Percentiles rank a stretch among this genome's conserved stretches.
phyloP scores from a whole-genome alignment of 163 green algal species.

The Scenedesmus sp. region DNA sequence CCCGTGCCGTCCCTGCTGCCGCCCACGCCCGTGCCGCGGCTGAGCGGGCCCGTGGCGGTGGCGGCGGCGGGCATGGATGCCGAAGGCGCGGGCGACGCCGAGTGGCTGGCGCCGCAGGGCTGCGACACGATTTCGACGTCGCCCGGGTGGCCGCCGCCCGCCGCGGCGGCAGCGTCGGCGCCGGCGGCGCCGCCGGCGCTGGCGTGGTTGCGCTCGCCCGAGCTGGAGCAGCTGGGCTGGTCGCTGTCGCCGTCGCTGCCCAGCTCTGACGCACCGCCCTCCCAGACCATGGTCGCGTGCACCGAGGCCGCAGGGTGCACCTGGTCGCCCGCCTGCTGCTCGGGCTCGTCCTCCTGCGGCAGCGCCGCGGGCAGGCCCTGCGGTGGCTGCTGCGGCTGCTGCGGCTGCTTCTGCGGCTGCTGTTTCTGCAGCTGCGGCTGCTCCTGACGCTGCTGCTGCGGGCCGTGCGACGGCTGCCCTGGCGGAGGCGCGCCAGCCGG shows the following conservation, averaged over 20 bases:
- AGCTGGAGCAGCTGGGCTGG: constrained; percentile 18
- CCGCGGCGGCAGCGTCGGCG: not conserved
- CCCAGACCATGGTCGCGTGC: constrained; percentile 33
- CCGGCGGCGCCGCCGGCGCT: constrained; percentile 6
- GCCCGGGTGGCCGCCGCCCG: not conserved
- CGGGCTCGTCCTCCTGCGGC: constrained; percentile 14
- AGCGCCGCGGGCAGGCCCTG: not conserved
- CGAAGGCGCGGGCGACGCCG: constrained; percentile 18
- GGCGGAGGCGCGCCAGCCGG: no score
- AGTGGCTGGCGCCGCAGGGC: constrained; percentile 37
- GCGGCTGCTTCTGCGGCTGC: constrained; percentile 12
- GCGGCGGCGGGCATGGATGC: constrained; percentile 33
- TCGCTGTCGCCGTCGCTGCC: constrained; percentile 30
- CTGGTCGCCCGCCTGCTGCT: not conserved
- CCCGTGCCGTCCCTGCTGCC: not conserved
- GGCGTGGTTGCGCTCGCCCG: constrained; percentile 9
- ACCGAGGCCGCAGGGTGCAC: constrained; percentile 40
- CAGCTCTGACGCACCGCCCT: not conserved
- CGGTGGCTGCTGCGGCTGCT: constrained; percentile 5
- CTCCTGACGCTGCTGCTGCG: constrained; percentile 5
- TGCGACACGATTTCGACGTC: constrained; percentile 43
- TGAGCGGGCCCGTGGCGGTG: constrained; percentile 26
- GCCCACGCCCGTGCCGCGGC: not conserved
- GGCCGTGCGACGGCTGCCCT: no score
- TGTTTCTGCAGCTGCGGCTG: not conserved